Percentiles rank a stretch among this genome's conserved stretches.
These are phyloP conservation scores for Discostella pseudostelligera DNA, from an alignment of 108 stramenopile genomes.

Conservation along the genomic window DNA sequence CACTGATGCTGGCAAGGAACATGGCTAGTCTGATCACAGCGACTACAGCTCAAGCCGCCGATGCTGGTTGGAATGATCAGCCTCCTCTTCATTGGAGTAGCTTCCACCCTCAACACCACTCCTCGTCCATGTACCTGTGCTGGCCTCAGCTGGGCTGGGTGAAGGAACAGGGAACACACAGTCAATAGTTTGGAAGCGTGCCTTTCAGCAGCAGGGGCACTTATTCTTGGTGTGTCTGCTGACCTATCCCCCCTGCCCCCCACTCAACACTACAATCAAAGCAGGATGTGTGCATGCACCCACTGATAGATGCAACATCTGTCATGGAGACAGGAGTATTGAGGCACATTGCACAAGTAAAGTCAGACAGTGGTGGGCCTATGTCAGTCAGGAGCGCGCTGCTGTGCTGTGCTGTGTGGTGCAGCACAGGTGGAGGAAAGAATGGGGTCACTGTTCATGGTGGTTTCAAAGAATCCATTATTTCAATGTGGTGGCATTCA, in stretches of 20 bases:
- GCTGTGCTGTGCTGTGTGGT: too few relatives aligned
- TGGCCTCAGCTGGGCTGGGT: background rate
- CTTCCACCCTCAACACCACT: too few relatives aligned
- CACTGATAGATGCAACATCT: constrained; percentile 32
- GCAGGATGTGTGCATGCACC: constrained; percentile 41
- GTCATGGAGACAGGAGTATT: constrained; percentile 24
- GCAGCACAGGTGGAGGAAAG: too few relatives aligned
- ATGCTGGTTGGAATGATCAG: too few relatives aligned
- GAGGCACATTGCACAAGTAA: constrained; percentile 41
- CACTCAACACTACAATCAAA: constrained; percentile 47
- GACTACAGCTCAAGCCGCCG: too few relatives aligned
- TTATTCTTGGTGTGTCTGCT: constrained; percentile 39
- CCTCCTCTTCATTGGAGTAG: too few relatives aligned
- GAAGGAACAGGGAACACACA: constrained; percentile 19
- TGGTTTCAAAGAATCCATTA: background rate
- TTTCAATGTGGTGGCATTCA: background rate
- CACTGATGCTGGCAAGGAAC: too few relatives aligned
- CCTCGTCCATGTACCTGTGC: constrained; percentile 7
- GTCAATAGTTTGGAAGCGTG: constrained; percentile 32
- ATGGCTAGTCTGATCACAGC: too few relatives aligned
- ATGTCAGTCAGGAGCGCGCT: background rate
- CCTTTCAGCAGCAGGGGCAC: constrained; percentile 43
- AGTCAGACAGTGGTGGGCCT: constrained; percentile 12
- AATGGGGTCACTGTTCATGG: too few relatives aligned
- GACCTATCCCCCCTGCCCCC: too few relatives aligned